Conservation (phyloP, 1,139 yeast species). For the Taphrina sp. region DNA sequence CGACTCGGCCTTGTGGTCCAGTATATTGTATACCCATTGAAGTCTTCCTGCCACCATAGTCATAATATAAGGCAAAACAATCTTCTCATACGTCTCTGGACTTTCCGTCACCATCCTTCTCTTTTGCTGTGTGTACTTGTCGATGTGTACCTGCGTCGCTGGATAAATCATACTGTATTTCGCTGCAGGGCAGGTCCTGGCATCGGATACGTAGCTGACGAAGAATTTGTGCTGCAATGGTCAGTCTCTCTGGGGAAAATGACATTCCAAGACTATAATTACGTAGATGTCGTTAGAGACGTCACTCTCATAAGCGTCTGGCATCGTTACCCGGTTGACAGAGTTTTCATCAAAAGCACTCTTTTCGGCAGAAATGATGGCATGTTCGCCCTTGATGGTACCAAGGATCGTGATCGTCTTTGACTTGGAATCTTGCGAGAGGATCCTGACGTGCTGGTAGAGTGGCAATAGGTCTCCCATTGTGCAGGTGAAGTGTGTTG, state of each 20-base stretch:
- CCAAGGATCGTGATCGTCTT: slow-evolving; percentile 70
- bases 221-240: slow-evolving; percentile 12
- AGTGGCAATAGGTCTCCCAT: slow-evolving; percentile 2
- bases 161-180: slow-evolving; percentile 82
- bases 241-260: not conserved
- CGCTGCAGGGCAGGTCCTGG: slow-evolving; percentile 54
- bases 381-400: slow-evolving; percentile 55
- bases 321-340: not conserved
- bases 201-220: slow-evolving; percentile 7
- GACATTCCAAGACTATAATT: not conserved
- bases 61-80: slow-evolving; percentile 72
- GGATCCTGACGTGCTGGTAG: not conserved
- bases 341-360: slow-evolving; percentile 52
- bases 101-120: slow-evolving; percentile 71
- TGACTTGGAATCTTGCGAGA: slow-evolving; percentile 14
- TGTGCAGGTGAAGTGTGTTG: too few relatives aligned
- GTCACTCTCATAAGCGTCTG: not conserved
- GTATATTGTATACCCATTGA: slow-evolving; percentile 86
- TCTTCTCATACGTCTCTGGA: slow-evolving; percentile 62
- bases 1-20: slow-evolving; percentile 77
- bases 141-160: slow-evolving; percentile 78
- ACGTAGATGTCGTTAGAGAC: slow-evolving; percentile 21
- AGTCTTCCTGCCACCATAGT: slow-evolving; percentile 74
- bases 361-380: slow-evolving; percentile 74
- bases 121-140: slow-evolving; percentile 62